Base-by-base conservation (phyloP, 805 yeast genomes). In the Starmerella riodocensis region DNA sequence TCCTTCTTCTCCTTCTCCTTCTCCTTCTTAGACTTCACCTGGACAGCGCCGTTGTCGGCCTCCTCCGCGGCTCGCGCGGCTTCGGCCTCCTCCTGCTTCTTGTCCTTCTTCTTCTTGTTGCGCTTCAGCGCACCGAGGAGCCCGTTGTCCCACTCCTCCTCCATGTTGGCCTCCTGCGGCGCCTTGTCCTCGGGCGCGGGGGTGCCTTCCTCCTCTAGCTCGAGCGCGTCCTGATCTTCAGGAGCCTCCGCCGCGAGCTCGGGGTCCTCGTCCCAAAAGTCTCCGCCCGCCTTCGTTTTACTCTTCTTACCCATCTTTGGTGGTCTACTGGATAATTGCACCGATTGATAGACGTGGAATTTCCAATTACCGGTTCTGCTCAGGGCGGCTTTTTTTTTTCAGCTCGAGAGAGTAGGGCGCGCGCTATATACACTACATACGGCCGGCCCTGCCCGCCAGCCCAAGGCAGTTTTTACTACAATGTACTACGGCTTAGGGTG, bases 1-100 rank as follows among this genome's bases (percentile, higher is more conserved):
- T 64, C 68, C 27, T 64, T 60, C 55, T 64, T 67, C 51, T 64
- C 65, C 55, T 86, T 94, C 61, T 88, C 93, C 74, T 82, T 83
- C 62, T 91, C 94, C 66, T 78, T 86, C 65, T 88, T 97, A 64
- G 88, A 85, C 72, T 88, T 91, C 42, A 88, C 74, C 62, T 86
- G 84, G 56, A 85, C 68, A 48, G 74, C 71, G 34, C 88, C 84
- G 4, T 37, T 3, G 31, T 18, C 17, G 32, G 36, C 42, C 24
- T 57, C 62, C 35, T 69, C 73, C 37, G 60, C 58, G 44, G 65
- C 63, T 14, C 46, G 45, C 12, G 53, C 59, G 6, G 32, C 32
- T 18, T 49, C 60, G 11, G 59, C 63, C 45, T 72, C 74, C 40
- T 74, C 77, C 44, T 70, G 75, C 60, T 75, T 76, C 33, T 69